A percentile compares a stretch with the other conserved stretches of the same genome.
Conservation (phyloP, 148 eudicot genomes). For the Rhododendron simsii region DNA sequence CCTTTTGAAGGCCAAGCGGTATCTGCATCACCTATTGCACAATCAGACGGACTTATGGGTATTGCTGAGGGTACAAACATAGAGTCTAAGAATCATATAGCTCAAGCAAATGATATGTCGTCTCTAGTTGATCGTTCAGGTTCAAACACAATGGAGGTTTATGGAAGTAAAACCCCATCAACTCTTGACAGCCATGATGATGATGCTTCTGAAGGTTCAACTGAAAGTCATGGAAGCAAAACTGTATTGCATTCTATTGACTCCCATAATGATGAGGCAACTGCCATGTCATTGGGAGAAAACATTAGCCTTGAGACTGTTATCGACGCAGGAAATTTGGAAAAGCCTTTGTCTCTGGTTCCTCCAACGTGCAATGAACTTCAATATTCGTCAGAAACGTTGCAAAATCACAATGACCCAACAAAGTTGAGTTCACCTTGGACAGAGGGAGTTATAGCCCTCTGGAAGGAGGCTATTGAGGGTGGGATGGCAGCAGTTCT, state of each 20-base stretch:
- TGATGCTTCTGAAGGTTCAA: conserved; percentile 8
- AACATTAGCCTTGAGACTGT: conserved; percentile 8
- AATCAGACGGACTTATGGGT: conserved; percentile 5
- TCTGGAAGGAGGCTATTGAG: conserved; percentile 68
- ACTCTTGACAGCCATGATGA: not conserved
- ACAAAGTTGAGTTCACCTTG: conserved; percentile 20
- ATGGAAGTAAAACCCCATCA: conserved; percentile 15
- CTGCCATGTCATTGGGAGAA: not conserved
- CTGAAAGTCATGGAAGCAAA: conserved; percentile 9
- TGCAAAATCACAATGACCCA: not conserved
- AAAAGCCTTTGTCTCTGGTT: conserved; percentile 7
- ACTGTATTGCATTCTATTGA: not conserved
- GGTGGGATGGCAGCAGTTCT: conserved; percentile 60
- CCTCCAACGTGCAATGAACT: conserved; percentile 3
- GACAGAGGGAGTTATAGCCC: conserved; percentile 41
- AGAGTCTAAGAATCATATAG: conserved; percentile 5
- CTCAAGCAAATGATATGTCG: conserved; percentile 15
- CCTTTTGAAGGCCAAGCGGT: conserved; percentile 29
- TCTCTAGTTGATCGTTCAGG: conserved; percentile 15
- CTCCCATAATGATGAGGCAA: conserved; percentile 15
- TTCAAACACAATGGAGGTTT: conserved; percentile 4
- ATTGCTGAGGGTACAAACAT: conserved; percentile 12
- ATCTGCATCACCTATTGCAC: conserved; percentile 16
- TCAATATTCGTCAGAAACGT: conserved; percentile 12
- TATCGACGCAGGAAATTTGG: not conserved